Base-by-base conservation (phyloP, 345 rosid genomes). In the Tarenaya hassleriana region DNA sequence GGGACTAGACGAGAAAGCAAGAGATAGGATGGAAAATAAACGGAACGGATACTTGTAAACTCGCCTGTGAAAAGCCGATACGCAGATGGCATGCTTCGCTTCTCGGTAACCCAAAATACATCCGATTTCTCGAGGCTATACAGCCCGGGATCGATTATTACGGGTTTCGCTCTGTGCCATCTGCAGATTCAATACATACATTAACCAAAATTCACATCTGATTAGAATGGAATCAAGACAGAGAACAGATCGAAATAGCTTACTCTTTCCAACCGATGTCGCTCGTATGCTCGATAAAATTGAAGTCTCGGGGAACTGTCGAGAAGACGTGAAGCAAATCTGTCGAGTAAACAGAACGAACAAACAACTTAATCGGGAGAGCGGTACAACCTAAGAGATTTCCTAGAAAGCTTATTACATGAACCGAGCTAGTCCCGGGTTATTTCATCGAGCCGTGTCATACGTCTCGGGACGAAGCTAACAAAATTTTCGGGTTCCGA, bases 201-300 rank as follows among this genome's bases (percentile, higher is more conserved):
- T 33, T 53, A 27, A 52, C 47, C 41, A 54, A 42, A 13, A 69
- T 47, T 17, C 8, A 38, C 1, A 37, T 35, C 12, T 17, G 32
- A 16, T 32, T n/a, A 11, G 4, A 27, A 6, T 42, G 8, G 8
- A 45, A 1, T 19, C n/a, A 31, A 50, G 4, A 8, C 32, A 12
- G 17, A 54, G 44, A 49, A 24, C 56, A 12, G 18, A 34, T 21
- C 47, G 11, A 38, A 60, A 24, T 10, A 42, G 66, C 87, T 16
- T 69, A 89, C 97, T 81, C 82, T 67, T 89, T 89, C 97, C 97
- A 89, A 20, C 95, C 94, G 2, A 88, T 79, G 32, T 85, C 79
- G 60, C 86, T 86, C 55, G 90, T 83, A 64, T 89, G 90, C 72
- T 86, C 97, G 9, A 89, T 77, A 64, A 86, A 86, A 62, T 86